A percentile compares a stretch with the other conserved stretches of the same genome.
phyloP scores from a whole-genome alignment of 768 basidiomycete species.

The Gloeopeniophorella convolvens region DNA sequence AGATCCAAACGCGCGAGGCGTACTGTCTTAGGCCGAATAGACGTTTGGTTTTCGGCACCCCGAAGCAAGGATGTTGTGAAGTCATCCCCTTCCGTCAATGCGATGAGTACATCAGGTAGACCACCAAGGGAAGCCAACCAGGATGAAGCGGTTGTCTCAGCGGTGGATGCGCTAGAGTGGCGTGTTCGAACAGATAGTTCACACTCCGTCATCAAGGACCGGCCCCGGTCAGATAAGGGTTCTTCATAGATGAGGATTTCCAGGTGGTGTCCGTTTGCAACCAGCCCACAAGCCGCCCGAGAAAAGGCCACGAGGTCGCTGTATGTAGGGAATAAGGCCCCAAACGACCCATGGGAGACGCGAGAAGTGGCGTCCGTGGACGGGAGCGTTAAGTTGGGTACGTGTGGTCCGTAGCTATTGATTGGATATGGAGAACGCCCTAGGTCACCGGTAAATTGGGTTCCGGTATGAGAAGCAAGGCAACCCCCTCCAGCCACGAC shows the following conservation, averaged over 20 bases:
- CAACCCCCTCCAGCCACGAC: slow-evolving; percentile 23
- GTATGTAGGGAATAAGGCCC: slow-evolving; percentile 10
- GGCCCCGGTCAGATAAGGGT: background rate
- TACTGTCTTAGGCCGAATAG: slow-evolving; percentile 30
- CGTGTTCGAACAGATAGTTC: slow-evolving; percentile 2
- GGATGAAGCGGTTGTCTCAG: slow-evolving; percentile 6
- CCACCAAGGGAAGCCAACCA: slow-evolving; percentile 22
- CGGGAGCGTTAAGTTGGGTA: background rate
- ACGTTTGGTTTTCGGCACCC: background rate
- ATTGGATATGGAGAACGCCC: background rate
- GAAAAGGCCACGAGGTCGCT: slow-evolving; percentile 18
- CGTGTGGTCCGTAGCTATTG: background rate
- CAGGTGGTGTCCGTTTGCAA: slow-evolving; percentile 8
- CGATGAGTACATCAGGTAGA: slow-evolving; percentile 18
- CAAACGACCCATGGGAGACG: slow-evolving; percentile 4
- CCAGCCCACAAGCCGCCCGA: slow-evolving; percentile 14
- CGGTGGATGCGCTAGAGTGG: background rate
- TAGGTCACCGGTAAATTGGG: slow-evolving; percentile 2
- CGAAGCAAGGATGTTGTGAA: slow-evolving; percentile 1
- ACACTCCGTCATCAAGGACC: slow-evolving; percentile 13
- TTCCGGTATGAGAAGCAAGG: slow-evolving; percentile 3
- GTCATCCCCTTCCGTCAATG: slow-evolving; percentile 5
- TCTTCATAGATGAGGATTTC: slow-evolving; percentile 17
- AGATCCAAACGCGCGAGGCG: slow-evolving; percentile 46
- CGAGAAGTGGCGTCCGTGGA: background rate